These are phyloP conservation scores for Pinus albicaulis DNA, from an alignment of 75 land plant genomes.

Conservation along the genomic window DNA sequence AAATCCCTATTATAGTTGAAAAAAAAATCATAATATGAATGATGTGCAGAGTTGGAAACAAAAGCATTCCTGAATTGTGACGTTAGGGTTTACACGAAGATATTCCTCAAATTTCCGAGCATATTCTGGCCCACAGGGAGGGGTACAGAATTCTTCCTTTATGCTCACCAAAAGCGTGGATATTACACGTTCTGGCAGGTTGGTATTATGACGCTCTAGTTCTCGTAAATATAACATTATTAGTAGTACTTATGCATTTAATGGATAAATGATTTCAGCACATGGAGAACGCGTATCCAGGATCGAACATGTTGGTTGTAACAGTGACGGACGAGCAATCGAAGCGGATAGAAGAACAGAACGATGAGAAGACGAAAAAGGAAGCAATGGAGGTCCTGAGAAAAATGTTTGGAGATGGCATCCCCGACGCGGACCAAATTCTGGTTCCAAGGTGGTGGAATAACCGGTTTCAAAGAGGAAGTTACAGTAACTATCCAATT, in stretches of 20 bases:
- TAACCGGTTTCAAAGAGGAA: constrained; percentile 32
- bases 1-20: too few species aligned
- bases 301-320: constrained; percentile 63
- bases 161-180: constrained; percentile 51
- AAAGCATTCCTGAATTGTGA: constrained; percentile 43
- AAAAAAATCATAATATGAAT: too few species aligned
- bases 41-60: constrained; percentile 19
- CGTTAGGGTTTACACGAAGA: constrained; percentile 65
- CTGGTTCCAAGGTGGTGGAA: constrained; percentile 64
- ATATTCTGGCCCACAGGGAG: constrained; percentile 56
- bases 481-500: constrained; percentile 80
- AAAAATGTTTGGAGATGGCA: constrained; percentile 54
- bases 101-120: constrained; percentile 59
- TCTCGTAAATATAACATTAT: too few species aligned
- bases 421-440: constrained; percentile 62
- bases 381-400: constrained; percentile 68
- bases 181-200: constrained; percentile 74
- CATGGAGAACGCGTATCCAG: constrained; percentile 80
- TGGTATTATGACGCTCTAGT: too few species aligned
- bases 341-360: constrained; percentile 62
- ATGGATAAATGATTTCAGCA: constrained; percentile 55
- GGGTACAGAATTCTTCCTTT: constrained; percentile 57
- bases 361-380: constrained; percentile 42
- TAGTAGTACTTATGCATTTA: too few species aligned
- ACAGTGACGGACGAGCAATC: constrained; percentile 81